Conservation (phyloP, 2,329 filamentous ascomycete species). For the Sporothrix sp. region DNA sequence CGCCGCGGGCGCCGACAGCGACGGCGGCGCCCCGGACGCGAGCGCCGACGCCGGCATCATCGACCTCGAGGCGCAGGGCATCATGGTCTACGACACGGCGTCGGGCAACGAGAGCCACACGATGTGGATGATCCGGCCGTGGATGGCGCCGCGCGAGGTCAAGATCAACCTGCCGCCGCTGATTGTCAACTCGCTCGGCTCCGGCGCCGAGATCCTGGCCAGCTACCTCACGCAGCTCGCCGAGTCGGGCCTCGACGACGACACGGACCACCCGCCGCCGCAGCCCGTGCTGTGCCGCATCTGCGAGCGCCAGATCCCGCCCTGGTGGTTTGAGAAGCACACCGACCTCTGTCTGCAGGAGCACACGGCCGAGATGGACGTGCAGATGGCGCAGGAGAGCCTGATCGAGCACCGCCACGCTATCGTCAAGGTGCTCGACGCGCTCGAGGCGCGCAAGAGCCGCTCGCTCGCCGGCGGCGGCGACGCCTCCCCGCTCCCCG, state of each 20-base stretch:
- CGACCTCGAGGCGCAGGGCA: slow-evolving; percentile 89
- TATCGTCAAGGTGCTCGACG: slow-evolving; percentile 91
- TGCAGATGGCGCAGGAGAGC: slow-evolving; percentile 89
- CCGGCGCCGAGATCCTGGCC: slow-evolving; percentile 88
- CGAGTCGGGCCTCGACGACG: slow-evolving; percentile 68
- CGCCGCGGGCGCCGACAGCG: no score
- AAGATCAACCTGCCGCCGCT: slow-evolving; percentile 87
- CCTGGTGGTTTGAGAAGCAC: slow-evolving; percentile 99
- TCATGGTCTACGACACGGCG: slow-evolving; percentile 90
- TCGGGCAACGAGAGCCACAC: slow-evolving; percentile 86
- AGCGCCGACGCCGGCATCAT: slow-evolving; percentile 47
- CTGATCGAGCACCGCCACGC: slow-evolving; percentile 85
- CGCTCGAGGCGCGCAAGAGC: slow-evolving; percentile 69
- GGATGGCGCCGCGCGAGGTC: slow-evolving; percentile 78
- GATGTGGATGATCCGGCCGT: slow-evolving; percentile 99
- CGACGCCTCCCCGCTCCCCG: slow-evolving; percentile 35
- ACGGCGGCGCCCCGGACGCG: no score
- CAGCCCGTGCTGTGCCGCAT: slow-evolving; percentile 87
- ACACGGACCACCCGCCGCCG: slow-evolving; percentile 68
- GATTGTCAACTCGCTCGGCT: slow-evolving; percentile 86
- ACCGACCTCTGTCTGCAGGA: slow-evolving; percentile 93
- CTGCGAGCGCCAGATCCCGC: slow-evolving; percentile 91
- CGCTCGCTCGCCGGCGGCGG: slow-evolving; percentile 50
- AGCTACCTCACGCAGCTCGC: slow-evolving; percentile 86
- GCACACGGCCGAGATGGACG: slow-evolving; percentile 93